phyloP scores from a whole-genome alignment of 345 rosid species.

The Salix caprea region DNA sequence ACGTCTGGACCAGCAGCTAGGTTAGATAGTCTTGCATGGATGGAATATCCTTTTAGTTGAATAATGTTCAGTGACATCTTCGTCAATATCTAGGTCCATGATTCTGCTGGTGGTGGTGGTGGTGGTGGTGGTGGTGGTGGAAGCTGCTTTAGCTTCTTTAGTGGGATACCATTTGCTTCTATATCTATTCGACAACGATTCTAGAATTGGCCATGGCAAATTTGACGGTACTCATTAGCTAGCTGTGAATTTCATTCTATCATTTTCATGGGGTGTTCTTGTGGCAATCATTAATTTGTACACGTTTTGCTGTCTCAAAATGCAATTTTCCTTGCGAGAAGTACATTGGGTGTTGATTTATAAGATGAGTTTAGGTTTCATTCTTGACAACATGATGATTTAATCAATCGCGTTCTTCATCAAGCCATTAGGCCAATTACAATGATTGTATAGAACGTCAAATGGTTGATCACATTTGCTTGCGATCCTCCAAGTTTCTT shows the following conservation, averaged over 20 bases:
- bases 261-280: background rate
- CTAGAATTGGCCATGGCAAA: background rate
- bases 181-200: background rate
- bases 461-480: too few species aligned
- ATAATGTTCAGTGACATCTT: background rate
- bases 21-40: background rate
- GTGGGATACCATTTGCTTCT: background rate
- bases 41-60: background rate
- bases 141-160: background rate
- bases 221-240: background rate
- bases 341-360: background rate
- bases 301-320: background rate
- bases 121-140: background rate
- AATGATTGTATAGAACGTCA: too few species aligned
- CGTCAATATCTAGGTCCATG: background rate
- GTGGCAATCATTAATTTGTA: background rate
- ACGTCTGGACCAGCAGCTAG: background rate
- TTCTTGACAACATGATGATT: background rate
- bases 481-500: too few species aligned
- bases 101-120: background rate
- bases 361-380: background rate
- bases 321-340: background rate
- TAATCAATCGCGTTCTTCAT: background rate
- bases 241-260: background rate
- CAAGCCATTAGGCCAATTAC: background rate